Evolutionary conservation across 805 yeast species (phyloP).

Genomic region (Candida verbasci): DNA sequence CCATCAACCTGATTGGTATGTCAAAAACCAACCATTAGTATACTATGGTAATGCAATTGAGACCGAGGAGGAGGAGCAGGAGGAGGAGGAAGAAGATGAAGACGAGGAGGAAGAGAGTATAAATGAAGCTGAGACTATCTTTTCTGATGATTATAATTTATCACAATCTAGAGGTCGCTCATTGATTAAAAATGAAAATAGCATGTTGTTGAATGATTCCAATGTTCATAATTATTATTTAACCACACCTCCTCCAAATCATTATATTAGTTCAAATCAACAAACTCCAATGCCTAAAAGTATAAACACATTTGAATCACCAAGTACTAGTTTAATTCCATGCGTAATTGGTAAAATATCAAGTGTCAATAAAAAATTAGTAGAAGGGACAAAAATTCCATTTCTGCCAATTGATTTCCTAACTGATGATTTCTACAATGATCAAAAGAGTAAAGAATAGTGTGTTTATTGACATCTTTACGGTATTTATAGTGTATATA

Average conservation of each 20-base stretch:
- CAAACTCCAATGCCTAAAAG: background rate
- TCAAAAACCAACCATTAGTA: conserved; percentile 14
- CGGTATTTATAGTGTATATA: too few species aligned
- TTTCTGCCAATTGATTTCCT: conserved; percentile 41
- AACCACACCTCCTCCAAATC: conserved; percentile 16
- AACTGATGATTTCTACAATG: conserved; percentile 20
- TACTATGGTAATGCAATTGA: background rate
- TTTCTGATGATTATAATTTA: background rate
- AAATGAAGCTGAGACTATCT: background rate
- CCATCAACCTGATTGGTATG: conserved; percentile 36
- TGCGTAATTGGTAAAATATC: conserved; percentile 37
- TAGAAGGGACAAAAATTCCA: conserved; percentile 31
- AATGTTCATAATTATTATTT: too few species aligned
- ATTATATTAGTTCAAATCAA: conserved; percentile 10
- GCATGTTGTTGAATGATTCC: too few species aligned
- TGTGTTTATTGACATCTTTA: too few species aligned
- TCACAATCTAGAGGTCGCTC: conserved; percentile 8
- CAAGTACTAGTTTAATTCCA: conserved; percentile 37
- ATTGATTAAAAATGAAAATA: conserved; percentile 2
- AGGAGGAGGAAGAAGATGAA: background rate
- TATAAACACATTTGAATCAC: conserved; percentile 8
- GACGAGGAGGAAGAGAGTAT: background rate
- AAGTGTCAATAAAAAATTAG: conserved; percentile 31
- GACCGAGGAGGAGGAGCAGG: background rate
- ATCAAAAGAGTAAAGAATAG: too few species aligned